Evolutionary conservation across 106 monocot genomes (phyloP).

Genomic region (Allium fistulosum): DNA sequence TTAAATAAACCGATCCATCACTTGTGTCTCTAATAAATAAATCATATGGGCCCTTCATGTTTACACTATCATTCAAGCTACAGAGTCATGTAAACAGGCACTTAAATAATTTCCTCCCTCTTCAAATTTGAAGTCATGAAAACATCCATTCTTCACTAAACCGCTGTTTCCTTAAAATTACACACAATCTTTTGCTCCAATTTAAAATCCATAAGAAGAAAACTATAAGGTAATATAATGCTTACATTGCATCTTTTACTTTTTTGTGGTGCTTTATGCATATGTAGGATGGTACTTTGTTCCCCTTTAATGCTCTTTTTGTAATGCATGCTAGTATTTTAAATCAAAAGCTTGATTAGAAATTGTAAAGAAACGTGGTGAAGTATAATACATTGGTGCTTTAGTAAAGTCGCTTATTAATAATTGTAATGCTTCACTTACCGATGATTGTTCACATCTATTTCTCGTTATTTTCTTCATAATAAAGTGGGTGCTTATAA

Average conservation of each 20-base stretch:
- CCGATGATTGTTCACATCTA: neutral
- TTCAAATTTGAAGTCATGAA: constrained; percentile 1
- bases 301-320: constrained; percentile 3
- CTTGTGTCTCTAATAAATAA: constrained; percentile 19
- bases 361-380: neutral
- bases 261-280: constrained; percentile 12
- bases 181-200: neutral
- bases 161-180: neutral
- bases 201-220: constrained; percentile 1
- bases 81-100: constrained; percentile 1
- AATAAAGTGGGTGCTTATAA: neutral
- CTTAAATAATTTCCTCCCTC: neutral
- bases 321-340: neutral
- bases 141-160: neutral
- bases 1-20: constrained; percentile 11
- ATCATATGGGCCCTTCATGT: constrained; percentile 12
- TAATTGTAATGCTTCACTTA: too few species aligned
- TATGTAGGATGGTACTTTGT: constrained; percentile 8
- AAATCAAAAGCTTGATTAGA: neutral
- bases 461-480: neutral
- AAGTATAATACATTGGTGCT: neutral
- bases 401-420: neutral
- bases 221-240: constrained; percentile 18
- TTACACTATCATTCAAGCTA: constrained; percentile 10
- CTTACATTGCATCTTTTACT: constrained; percentile 48